Percentiles rank a stretch among this genome's conserved stretches.
Conservation (phyloP, 306 rosid species). For the Pyrus pyrifolia region DNA sequence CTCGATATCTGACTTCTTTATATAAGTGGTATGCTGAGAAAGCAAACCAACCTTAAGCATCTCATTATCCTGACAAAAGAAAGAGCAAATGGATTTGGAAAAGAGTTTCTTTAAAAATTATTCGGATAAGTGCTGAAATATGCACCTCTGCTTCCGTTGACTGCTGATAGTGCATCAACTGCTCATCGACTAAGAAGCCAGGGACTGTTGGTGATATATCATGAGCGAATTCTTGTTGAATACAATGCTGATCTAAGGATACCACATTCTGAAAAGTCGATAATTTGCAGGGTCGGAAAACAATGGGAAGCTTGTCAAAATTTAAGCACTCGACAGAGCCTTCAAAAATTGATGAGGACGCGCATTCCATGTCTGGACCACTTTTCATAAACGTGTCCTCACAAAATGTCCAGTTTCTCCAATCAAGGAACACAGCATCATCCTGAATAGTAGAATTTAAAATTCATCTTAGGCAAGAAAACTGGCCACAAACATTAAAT, state of each 20-base stretch:
- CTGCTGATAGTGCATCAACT: constrained; percentile 7
- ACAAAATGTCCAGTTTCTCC: constrained; percentile 63
- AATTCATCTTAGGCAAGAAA: constrained; percentile 12
- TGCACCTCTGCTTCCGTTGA: constrained; percentile 36
- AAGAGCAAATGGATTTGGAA: not conserved
- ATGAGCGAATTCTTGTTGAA: constrained; percentile 22
- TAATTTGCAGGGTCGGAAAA: constrained; percentile 14
- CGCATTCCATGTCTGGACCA: constrained; percentile 21
- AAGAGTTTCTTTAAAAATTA: not conserved
- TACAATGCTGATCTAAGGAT: constrained; percentile 29
- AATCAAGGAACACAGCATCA: constrained; percentile 35
- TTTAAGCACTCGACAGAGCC: constrained; percentile 51
- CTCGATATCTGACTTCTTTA: constrained; percentile 25
- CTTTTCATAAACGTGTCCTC: constrained; percentile 17
- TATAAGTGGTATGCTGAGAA: constrained; percentile 22
- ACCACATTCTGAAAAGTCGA: constrained; percentile 18
- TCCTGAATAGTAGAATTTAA: constrained; percentile 47
- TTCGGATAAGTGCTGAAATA: constrained; percentile 12
- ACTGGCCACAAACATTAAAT: not conserved
- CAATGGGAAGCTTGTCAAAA: constrained; percentile 39
- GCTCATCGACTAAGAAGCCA: constrained; percentile 19
- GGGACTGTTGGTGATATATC: constrained; percentile 24
- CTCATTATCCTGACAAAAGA: constrained; percentile 36
- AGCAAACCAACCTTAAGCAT: constrained; percentile 16
- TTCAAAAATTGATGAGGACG: constrained; percentile 28